Base-by-base conservation (phyloP, 306 rosid species). In the Argentina anserina region DNA sequence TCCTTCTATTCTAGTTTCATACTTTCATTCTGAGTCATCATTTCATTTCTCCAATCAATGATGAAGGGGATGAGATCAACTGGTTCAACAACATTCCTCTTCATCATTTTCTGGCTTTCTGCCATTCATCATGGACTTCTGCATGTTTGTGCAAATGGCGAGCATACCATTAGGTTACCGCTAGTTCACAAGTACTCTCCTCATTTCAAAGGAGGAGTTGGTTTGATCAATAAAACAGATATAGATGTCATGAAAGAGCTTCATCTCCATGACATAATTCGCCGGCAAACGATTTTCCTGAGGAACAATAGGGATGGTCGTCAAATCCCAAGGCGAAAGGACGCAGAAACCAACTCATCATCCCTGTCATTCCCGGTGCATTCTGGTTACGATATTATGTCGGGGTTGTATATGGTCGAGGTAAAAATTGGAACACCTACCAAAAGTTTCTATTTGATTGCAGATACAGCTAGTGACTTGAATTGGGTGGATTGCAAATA, bases 381-480 rank as follows among this genome's bases (percentile, higher is more conserved):
- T 29, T 31, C 66, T 12, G 66, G 66, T 29, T 60, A 7, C 7
- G 66, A 60, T 18, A 7, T 60, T 0, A 23, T 15, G 4, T 60
- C 66, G 5, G 66, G 66, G 40, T 18, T 60, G 66, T 60, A 60
- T 36, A 31, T 11, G 41, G 66, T 60, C 6, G 40, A 60, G 3
- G 66, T 60, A 17, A 60, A 10, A 60, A 18, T 60, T 2, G 66
- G 66, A 60, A 60, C 66, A 33, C 66, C 66, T 17, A 23, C 41
- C 21, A 60, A 9, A 25, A 18, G 23, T 0, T 31, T 60, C 41
- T 26, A 31, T 11, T 17, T 60, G 66, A 41, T 9, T 33, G 66
- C 66, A 33, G 66, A 60, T 33, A 60, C 66, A 60, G 66, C 4
- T 1, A 60, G 66, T 18, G 66, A 60, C 41, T 31, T 60, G 66